Evolutionary conservation across 176 grass and related monocot species (phyloP).

Genomic region (Thalia dealbata): DNA sequence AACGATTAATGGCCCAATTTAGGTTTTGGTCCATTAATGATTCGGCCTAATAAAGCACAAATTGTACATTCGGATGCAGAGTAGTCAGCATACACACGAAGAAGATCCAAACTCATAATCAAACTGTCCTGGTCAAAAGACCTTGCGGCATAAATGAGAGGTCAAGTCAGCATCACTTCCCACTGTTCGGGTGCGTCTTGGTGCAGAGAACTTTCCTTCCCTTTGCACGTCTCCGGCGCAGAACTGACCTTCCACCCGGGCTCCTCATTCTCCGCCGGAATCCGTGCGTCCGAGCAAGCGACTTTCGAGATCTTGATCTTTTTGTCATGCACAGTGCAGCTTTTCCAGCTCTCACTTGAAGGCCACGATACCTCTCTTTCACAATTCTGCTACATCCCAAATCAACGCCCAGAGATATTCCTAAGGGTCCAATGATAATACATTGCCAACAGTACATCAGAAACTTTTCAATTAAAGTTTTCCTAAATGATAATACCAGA

Average conservation of each 20-base stretch:
- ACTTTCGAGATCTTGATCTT: conserved; percentile 80
- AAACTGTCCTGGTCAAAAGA: not conserved
- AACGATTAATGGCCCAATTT: too few relatives aligned
- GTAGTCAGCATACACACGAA: not conserved
- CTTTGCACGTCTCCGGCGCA: conserved; percentile 68
- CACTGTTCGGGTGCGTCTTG: conserved; percentile 50
- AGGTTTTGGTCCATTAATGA: too few relatives aligned
- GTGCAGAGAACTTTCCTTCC: conserved; percentile 91
- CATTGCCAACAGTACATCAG: not conserved
- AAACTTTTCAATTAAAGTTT: not conserved
- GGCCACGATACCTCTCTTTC: conserved; percentile 32
- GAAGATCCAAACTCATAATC: not conserved
- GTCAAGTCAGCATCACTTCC: conserved; percentile 6
- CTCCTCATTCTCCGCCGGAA: conserved; percentile 65
- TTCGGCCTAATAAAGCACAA: too few relatives aligned
- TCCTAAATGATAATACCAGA: not conserved
- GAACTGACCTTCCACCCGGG: conserved; percentile 46
- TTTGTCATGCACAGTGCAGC: conserved; percentile 72
- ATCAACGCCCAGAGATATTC: conserved; percentile 52
- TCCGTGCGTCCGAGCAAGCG: conserved; percentile 70
- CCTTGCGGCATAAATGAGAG: not conserved
- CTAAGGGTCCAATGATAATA: conserved; percentile 22
- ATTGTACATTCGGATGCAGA: too few relatives aligned
- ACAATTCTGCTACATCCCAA: conserved; percentile 47
- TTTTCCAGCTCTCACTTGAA: conserved; percentile 81